Evolutionary conservation across 2,329 filamentous ascomycete species (phyloP).

Genomic region (Oidium heveae): DNA sequence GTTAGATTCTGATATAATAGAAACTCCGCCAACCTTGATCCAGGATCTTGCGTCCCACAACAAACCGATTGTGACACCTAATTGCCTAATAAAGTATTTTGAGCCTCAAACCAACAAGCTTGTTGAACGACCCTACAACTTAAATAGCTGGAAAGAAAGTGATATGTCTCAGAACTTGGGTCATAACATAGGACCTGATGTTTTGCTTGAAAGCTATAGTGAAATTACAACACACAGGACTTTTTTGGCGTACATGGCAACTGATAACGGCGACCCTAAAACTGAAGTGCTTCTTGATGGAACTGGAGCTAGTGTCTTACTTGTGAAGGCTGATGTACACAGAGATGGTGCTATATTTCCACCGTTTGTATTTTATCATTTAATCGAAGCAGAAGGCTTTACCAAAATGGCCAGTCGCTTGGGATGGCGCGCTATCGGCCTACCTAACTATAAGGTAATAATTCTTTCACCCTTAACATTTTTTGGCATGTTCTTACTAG

Average conservation of each 20-base stretch:
- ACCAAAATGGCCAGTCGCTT: constrained; percentile 85
- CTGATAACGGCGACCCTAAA: constrained; percentile 28
- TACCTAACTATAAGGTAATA: constrained; percentile 84
- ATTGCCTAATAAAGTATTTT: constrained; percentile 75
- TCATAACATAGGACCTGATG: constrained; percentile 61
- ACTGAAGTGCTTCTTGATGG: constrained; percentile 60
- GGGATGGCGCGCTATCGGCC: constrained; percentile 63
- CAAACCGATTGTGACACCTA: constrained; percentile 74
- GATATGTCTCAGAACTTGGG: constrained; percentile 51
- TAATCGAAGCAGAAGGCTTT: constrained; percentile 95
- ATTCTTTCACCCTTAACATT: background rate
- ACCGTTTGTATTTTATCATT: constrained; percentile 81
- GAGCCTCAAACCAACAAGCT: constrained; percentile 42
- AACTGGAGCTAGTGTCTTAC: constrained; percentile 71
- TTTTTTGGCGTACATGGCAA: constrained; percentile 66
- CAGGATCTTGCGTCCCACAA: constrained; percentile 76
- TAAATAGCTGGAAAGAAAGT: constrained; percentile 93
- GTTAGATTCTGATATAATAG: constrained; percentile 80
- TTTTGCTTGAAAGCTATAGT: constrained; percentile 76
- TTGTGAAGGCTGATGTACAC: constrained; percentile 94
- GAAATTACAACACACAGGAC: constrained; percentile 82
- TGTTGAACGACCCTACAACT: constrained; percentile 74
- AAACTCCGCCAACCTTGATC: constrained; percentile 63
- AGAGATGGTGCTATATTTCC: constrained; percentile 98
- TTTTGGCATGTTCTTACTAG: no score